phyloP scores from a whole-genome alignment of 257 asterid species.

The Paulownia fortunei region DNA sequence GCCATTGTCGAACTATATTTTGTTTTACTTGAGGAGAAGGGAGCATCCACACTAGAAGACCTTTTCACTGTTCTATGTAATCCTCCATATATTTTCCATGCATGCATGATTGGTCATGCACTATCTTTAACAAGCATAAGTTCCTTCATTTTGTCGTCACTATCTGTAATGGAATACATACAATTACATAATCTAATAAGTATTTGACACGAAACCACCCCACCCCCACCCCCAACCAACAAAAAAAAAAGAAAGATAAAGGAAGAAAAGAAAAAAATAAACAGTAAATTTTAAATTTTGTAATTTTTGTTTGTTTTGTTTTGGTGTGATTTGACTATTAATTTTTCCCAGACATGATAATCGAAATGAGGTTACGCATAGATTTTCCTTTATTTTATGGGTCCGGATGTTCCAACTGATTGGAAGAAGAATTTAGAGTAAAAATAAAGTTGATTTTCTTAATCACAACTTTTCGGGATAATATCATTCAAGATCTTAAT shows the following conservation, averaged over 20 bases:
- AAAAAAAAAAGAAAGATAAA: neutral
- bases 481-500: conserved; percentile 26
- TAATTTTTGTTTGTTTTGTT: neutral
- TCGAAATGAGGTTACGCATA: conserved; percentile 37
- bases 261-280: neutral
- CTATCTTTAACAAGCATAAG: conserved; percentile 31
- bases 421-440: neutral
- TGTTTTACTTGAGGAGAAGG: conserved; percentile 13
- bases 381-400: conserved; percentile 47
- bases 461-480: conserved; percentile 32
- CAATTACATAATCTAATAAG: neutral
- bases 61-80: neutral
- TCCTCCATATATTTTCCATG: conserved; percentile 24
- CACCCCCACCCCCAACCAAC: neutral
- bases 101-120: conserved; percentile 38
- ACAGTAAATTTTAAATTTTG: neutral
- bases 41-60: neutral
- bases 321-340: conserved; percentile 31
- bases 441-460: conserved; percentile 29
- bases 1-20: neutral
- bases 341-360: conserved; percentile 41
- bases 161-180: neutral
- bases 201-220: too few relatives aligned
- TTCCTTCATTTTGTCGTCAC: conserved; percentile 21
- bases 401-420: conserved; percentile 39